Base-by-base conservation (phyloP, 768 basidiomycete genomes). In the Rickenella mellea region DNA sequence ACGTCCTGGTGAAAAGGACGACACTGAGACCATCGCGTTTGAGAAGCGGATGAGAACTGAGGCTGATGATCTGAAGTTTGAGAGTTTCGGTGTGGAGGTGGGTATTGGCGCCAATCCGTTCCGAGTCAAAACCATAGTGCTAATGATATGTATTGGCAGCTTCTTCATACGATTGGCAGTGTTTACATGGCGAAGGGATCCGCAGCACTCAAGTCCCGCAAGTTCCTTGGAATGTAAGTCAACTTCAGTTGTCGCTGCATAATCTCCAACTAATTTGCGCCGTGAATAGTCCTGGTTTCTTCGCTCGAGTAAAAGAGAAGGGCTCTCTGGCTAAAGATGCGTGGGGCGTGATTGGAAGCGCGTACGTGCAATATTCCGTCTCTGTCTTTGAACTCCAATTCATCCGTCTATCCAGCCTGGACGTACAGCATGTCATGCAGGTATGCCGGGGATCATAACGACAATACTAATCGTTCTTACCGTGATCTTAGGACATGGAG, bases 21-120 rank as follows among this genome's bases (percentile, higher is more conserved):
- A 98, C 53, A 67, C 80, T 0, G 96, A 98, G 68, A 90, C 88
- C 9, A 62, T 61, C 38, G 69, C 72, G 12, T 99, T 91, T 54
- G 81, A 87, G 60, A 69, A 71, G 40, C 78, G 71, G 59, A 86
- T 94, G 58, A 71, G 63, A 54, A 66, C 74, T 22, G 96, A 99
- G 60, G 89, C 87, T 1, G 91, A 94, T 43, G 96, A 99, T 64
- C 58, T 99, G 52, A 97, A 97, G 67, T 63, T 97, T 41, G 94
- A 99, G 68, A 92, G 88, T 51, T 99, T 99, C 61, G 96, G 96
- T 37, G 81, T 98, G 19, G 94, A 97, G 78, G 83, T 88, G 51
- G 24, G 74, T 59, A 30, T 37, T 5, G 35, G 9, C 42, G 20
- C 25, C 11, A 8, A 19, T 41, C 39, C 27, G 19, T 27, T 31